phyloP scores from a whole-genome alignment of 345 rosid species.

The Draba incana region DNA sequence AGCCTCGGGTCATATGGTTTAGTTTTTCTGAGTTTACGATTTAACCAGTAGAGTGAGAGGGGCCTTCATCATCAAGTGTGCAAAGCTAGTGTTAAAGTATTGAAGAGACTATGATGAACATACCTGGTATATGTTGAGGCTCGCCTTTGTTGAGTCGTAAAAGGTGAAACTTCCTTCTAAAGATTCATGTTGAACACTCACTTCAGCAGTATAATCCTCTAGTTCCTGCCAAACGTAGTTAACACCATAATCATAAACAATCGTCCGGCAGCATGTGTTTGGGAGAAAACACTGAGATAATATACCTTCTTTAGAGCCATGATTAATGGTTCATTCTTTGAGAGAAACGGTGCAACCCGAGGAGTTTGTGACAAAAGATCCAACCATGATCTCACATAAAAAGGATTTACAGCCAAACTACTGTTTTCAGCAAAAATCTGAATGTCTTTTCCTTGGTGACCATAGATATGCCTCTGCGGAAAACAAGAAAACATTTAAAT shows the following conservation, averaged over 20 bases:
- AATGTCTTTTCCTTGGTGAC: conserved; percentile 74
- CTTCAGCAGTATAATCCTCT: conserved; percentile 76
- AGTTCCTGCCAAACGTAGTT: conserved; percentile 68
- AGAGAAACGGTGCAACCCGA: conserved; percentile 91
- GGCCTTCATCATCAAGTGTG: conserved; percentile 4
- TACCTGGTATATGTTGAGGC: conserved; percentile 92
- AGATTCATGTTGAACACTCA: conserved; percentile 73
- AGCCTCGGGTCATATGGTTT: background rate
- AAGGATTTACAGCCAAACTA: conserved; percentile 84
- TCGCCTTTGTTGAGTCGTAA: conserved; percentile 80
- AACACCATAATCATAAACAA: conserved; percentile 29
- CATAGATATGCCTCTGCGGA: conserved; percentile 83
- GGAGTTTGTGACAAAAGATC: conserved; percentile 87
- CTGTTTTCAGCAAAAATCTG: conserved; percentile 78
- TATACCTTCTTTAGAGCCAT: conserved; percentile 85
- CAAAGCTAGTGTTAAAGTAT: background rate
- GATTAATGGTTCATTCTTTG: conserved; percentile 85
- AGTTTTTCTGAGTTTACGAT: background rate
- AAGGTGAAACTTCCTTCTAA: conserved; percentile 87
- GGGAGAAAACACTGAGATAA: background rate
- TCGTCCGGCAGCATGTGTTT: background rate
- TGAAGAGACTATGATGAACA: conserved; percentile 5
- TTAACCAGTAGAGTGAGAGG: background rate
- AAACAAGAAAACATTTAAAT: conserved; percentile 10
- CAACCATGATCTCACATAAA: conserved; percentile 79